phyloP scores from a whole-genome alignment of 2,329 filamentous ascomycete genomes.

The Aspergillus brunneoviolaceus region DNA sequence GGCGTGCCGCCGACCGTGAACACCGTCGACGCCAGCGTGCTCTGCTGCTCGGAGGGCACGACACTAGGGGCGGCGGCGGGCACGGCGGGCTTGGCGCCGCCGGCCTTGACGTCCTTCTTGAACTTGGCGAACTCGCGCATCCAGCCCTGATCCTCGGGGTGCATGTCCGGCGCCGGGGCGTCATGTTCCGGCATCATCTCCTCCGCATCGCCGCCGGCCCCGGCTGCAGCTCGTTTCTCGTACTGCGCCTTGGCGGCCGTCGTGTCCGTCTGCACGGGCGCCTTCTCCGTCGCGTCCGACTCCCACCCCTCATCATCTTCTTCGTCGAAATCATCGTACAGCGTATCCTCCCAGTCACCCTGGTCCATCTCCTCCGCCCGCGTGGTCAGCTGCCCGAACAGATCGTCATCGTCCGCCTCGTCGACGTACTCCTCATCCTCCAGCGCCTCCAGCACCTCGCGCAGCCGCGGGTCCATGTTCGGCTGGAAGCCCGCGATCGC shows the following conservation, averaged over 20 bases:
- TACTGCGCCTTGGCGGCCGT: slow-evolving; percentile 16
- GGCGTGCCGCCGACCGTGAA: slow-evolving; percentile 64
- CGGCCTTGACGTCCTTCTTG: slow-evolving; percentile 69
- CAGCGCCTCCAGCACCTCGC: slow-evolving; percentile 87
- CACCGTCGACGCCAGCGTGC: slow-evolving; percentile 45
- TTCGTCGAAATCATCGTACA: slow-evolving; percentile 47
- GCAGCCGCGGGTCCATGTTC: slow-evolving; percentile 91
- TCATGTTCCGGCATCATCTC: slow-evolving; percentile 34
- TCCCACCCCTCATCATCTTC: slow-evolving; percentile 83
- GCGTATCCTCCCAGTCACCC: slow-evolving; percentile 71
- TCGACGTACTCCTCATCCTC: slow-evolving; percentile 96
- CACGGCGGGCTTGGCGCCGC: slow-evolving; percentile 30
- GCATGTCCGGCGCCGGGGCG: slow-evolving; percentile 41
- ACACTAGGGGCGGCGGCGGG: slow-evolving; percentile 36
- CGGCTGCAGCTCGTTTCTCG: slow-evolving; percentile 7
- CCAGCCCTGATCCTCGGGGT: slow-evolving; percentile 76
- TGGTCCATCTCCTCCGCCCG: slow-evolving; percentile 70
- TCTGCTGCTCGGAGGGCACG: slow-evolving; percentile 42
- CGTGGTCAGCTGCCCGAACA: slow-evolving; percentile 73
- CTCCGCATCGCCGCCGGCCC: slow-evolving; percentile 26
- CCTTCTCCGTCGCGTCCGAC: slow-evolving; percentile 86
- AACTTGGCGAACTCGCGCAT: slow-evolving; percentile 91
- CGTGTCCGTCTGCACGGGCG: slow-evolving; percentile 46
- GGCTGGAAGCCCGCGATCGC: slow-evolving; percentile 91
- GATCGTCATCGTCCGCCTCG: slow-evolving; percentile 72